These are phyloP conservation scores for Leishmania tropica DNA, from an alignment of 208 protist species.

Conservation along the genomic window DNA sequence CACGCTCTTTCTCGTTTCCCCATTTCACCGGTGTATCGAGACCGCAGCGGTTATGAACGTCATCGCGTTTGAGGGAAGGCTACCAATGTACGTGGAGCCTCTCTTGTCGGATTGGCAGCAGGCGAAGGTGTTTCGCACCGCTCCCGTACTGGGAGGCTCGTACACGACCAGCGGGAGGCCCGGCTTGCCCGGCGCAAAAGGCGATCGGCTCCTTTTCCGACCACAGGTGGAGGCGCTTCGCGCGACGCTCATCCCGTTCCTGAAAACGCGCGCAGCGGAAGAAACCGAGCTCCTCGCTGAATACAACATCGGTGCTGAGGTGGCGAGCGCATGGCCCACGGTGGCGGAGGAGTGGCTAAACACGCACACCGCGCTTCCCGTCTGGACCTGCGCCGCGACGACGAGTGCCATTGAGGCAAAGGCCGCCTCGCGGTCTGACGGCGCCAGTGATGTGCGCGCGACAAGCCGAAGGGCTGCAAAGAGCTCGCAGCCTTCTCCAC, in stretches of 20 bases:
- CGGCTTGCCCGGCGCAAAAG: not conserved
- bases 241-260: conserved; percentile 49
- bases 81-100: conserved; percentile 82
- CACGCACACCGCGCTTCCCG: conserved; percentile 36
- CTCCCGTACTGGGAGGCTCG: conserved; percentile 60
- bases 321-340: conserved; percentile 32
- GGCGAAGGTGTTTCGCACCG: conserved; percentile 61
- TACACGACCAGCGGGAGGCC: conserved; percentile 27
- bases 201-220: conserved; percentile 21
- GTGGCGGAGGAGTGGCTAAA: conserved; percentile 37
- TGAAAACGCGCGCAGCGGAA: conserved; percentile 36
- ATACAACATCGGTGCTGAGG: conserved; percentile 24
- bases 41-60: conserved; percentile 80
- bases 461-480: not conserved
- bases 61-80: conserved; percentile 66
- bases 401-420: conserved; percentile 19
- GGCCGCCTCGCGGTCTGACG: conserved; percentile 7
- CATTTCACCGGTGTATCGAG: conserved; percentile 86
- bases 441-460: not conserved
- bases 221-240: conserved; percentile 55
- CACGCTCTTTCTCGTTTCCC: conserved; percentile 71
- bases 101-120: conserved; percentile 84
- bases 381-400: conserved; percentile 41
- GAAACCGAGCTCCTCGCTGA: conserved; percentile 27
- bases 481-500: not conserved